A percentile compares a stretch with the other conserved stretches of the same genome.
Conservation (phyloP, 2,329 filamentous ascomycete species). For the Fusarium mangiferae region DNA sequence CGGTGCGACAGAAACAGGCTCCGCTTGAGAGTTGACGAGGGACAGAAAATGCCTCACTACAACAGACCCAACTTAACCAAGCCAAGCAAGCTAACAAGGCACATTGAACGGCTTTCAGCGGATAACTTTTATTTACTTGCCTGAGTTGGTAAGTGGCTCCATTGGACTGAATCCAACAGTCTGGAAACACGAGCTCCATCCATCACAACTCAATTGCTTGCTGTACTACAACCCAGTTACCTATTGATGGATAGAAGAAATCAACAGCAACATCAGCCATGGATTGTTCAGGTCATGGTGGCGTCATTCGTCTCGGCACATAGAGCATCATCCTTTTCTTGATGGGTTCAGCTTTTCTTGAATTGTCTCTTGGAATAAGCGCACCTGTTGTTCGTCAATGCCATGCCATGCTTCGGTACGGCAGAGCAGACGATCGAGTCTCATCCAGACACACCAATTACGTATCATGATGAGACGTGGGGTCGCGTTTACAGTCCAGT, state of each 20-base stretch:
- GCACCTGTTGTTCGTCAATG: constrained; percentile 16
- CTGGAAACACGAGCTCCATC: constrained; percentile 14
- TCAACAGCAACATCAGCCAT: neutral
- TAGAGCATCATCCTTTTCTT: neutral
- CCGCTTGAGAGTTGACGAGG: constrained; percentile 22
- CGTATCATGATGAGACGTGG: constrained; percentile 19
- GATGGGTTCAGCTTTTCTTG: constrained; percentile 4
- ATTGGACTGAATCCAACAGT: constrained; percentile 23
- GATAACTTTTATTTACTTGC: constrained; percentile 19
- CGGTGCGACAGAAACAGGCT: constrained; percentile 22
- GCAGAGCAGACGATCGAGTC: neutral
- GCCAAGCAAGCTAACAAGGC: neutral
- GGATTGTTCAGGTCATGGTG: constrained; percentile 16
- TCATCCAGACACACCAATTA: neutral
- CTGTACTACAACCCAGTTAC: neutral
- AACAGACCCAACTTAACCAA: constrained; percentile 2
- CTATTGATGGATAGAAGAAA: neutral
- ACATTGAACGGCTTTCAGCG: constrained; percentile 23
- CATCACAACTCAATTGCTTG: constrained; percentile 8
- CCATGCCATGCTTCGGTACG: neutral
- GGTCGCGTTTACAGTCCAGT: neutral
- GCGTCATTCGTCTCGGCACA: constrained; percentile 35
- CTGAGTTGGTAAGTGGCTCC: constrained; percentile 16
- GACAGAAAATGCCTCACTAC: constrained; percentile 40
- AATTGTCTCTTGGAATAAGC: constrained; percentile 21